Evolutionary conservation across 805 yeast species (phyloP), one percentile per base, ranked within the genome.

Genomic region (Ogataea pini): DNA sequence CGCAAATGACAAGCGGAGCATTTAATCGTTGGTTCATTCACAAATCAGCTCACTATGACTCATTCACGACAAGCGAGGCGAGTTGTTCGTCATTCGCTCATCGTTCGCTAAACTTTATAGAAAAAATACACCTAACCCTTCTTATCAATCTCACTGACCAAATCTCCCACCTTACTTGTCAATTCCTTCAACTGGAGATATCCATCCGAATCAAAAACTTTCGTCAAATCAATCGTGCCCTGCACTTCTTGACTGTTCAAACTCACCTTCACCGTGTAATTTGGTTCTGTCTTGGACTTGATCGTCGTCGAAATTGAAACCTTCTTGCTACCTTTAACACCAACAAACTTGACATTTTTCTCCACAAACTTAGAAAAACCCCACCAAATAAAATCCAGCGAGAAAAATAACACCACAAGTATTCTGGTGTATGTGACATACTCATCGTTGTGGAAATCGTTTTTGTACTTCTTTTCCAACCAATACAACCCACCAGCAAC

Each of bases 131-230:
- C 4, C 36, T 32, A 32, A 10, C 10, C 9, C 13, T 55, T 52
- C 38, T 64, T 63, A 39, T 61, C 65, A 20, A 51, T 18, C 10
- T 49, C 39, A 16, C 48, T 46, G 2, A 58, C 50, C 19, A 61
- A 34, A 7, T 38, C 40, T 7, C 39, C 46, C 3, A 78, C 38
- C 27, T 66, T 56, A 3, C 52, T 48, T 16, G 60, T 58, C 37
- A 71, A 66, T 20, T 59, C 70, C 20, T 62, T 68, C 34, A 68
- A 57, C 34, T 73, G 74, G 50, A 73, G 66, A 44, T 54, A 75
- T 1, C 84, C 83, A 44, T 72, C 68, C 12, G 63, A 65, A 48
- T 75, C 80, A 52, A 77, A 80, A 42, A 80, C 56, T 48, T 72
- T 65, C 7, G 64, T 67, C 39, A 79, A 70, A 32, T 66, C 71